phyloP scores from a whole-genome alignment of 768 basidiomycete genomes.

The Hemileccinum rubropunctum region DNA sequence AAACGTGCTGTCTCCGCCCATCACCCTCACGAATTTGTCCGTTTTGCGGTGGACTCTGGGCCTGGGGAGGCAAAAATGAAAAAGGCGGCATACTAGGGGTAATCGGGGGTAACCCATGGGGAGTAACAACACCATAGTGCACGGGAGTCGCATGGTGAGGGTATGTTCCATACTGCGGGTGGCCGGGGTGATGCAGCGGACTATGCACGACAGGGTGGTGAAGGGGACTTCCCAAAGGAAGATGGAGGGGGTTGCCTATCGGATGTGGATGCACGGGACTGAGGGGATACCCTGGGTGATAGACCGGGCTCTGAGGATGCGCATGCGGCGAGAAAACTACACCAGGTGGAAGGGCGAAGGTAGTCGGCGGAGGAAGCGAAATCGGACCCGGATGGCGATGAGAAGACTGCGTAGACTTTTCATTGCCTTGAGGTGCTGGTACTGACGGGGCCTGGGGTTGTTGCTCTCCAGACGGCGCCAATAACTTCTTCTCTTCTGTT shows the following conservation, averaged over 20 bases:
- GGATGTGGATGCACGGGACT: slow-evolving; percentile 26
- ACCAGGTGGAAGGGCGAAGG: slow-evolving; percentile 41
- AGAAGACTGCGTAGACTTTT: slow-evolving; percentile 25
- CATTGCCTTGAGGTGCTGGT: slow-evolving; percentile 8
- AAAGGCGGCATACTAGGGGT: slow-evolving; percentile 99
- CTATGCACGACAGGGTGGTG: slow-evolving; percentile 32
- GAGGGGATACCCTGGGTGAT: slow-evolving; percentile 36
- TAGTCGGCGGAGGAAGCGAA: slow-evolving; percentile 58
- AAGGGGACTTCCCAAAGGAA: slow-evolving; percentile 32
- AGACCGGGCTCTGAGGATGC: slow-evolving; percentile 38
- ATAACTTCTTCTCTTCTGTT: slow-evolving; percentile 21
- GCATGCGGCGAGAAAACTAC: slow-evolving; percentile 33
- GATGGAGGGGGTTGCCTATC: slow-evolving; percentile 39
- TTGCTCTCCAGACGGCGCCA: slow-evolving; percentile 16
- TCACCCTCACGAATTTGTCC: slow-evolving; percentile 8
- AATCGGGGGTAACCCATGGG: slow-evolving; percentile 85
- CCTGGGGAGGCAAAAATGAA: slow-evolving; percentile 66
- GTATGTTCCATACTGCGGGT: slow-evolving; percentile 29
- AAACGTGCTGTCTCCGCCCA: not conserved
- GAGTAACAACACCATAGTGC: slow-evolving; percentile 49
- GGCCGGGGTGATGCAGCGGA: slow-evolving; percentile 29
- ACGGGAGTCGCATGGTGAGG: slow-evolving; percentile 18
- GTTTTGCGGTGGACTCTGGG: slow-evolving; percentile 20
- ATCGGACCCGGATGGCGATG: slow-evolving; percentile 71
- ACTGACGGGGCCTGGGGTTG: slow-evolving; percentile 10